Evolutionary conservation across 768 basidiomycete genomes (phyloP), one percentile per base, ranked within the genome.

Genomic region (Rhodotorula paludigena): DNA sequence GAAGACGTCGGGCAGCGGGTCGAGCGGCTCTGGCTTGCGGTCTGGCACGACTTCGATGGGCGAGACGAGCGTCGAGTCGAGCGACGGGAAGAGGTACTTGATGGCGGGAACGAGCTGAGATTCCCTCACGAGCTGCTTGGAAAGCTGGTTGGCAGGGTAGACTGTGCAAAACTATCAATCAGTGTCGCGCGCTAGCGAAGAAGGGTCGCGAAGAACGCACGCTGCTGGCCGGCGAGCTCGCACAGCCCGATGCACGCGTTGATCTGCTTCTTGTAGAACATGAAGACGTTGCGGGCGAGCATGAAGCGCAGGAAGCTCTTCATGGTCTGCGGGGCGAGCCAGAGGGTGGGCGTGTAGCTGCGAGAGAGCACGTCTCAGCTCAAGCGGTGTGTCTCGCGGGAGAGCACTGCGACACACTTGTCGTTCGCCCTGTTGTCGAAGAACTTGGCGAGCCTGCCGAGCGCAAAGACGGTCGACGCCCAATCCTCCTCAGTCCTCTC

Each of bases 271-370:
- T 4, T 5, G 11, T 30, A 25, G 0, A 6, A 4, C 25, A 57
- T 42, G 30, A 65, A 54, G 51, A 65, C 64, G 20, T 47, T 38
- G 28, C 64, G 64, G 3, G 35, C 14, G 52, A 59, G 42, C n/a
- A 39, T 23, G 64, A 65, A 65, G 18, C 35, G 36, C 32, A 64
- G 47, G 36, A 65, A 59, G 57, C 52, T 59, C 33, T 20, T 28
- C 41, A 48, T 33, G 35, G 59, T 18, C 15, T 6, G 30, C 12
- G 63, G 63, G 2, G 63, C 63, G 49, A 58, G 23, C 15, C 39
- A 47, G 35, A 59, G 57, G 6, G 64, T 59, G 2, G 51, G 51
- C 5, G 33, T 32, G 52, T 65, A 58, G 23, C 63, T 64, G 49
- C 18, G 21, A 25, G 11, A 18, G 15, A 23, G 8, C 7, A 21